Conservation (phyloP, 164 flowering plant genomes). For the Umbilicus rupestris region DNA sequence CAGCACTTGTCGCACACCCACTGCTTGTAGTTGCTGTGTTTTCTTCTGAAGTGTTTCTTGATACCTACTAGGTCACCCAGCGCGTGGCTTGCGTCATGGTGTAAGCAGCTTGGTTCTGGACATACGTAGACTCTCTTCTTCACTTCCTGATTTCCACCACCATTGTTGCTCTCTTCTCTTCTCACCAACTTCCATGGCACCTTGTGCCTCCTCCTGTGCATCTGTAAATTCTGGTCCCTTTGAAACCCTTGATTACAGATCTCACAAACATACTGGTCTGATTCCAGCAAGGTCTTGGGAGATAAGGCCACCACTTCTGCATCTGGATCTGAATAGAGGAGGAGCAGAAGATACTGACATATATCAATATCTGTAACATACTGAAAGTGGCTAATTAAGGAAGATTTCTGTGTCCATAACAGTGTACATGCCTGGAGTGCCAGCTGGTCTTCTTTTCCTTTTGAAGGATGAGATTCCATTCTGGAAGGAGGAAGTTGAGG, state of each 20-base stretch:
- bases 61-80: conserved; percentile 76
- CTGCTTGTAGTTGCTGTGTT: conserved; percentile 63
- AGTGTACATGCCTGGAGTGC: conserved; percentile 11
- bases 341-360: not conserved
- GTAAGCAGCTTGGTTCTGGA: conserved; percentile 70
- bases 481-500: conserved; percentile 6
- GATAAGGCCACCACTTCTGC: conserved; percentile 73
- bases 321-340: conserved; percentile 43
- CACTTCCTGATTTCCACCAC: conserved; percentile 25
- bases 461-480: conserved; percentile 6
- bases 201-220: conserved; percentile 72
- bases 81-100: conserved; percentile 75
- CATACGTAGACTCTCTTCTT: conserved; percentile 64
- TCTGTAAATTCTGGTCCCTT: conserved; percentile 75
- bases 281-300: conserved; percentile 61
- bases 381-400: not conserved
- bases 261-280: conserved; percentile 71
- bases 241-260: conserved; percentile 74
- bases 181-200: conserved; percentile 76
- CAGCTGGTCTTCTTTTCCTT: conserved; percentile 12
- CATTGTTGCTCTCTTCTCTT: conserved; percentile 24
- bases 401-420: not conserved
- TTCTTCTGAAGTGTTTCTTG: conserved; percentile 67
- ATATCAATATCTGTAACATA: not conserved
- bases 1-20: conserved; percentile 74